Conservation (phyloP, 306 rosid species). For the Trichosanthes truncata region DNA sequence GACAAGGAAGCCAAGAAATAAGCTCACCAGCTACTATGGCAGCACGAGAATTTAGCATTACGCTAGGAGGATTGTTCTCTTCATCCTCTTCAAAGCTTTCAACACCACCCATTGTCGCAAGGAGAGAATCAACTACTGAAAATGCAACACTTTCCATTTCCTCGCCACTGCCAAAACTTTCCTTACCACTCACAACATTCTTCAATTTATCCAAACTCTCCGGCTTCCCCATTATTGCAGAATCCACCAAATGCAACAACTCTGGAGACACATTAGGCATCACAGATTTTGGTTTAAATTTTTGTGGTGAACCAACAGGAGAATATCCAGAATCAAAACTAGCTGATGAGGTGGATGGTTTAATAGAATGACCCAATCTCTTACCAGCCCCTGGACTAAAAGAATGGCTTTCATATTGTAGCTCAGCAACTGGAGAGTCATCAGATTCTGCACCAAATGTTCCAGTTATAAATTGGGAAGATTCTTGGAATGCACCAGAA, state of each 20-base stretch:
- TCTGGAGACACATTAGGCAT: conserved; percentile 75
- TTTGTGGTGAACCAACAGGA: conserved; percentile 49
- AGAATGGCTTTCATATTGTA: conserved; percentile 31
- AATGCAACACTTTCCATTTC: conserved; percentile 59
- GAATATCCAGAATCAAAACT: conserved; percentile 57
- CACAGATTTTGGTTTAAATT: conserved; percentile 44
- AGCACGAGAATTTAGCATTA: conserved; percentile 95
- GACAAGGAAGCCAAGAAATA: conserved; percentile 92
- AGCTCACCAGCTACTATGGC: conserved; percentile 89
- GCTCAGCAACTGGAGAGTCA: conserved; percentile 35
- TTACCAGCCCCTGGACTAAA: conserved; percentile 36
- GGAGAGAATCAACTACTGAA: conserved; percentile 86
- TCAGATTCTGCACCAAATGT: conserved; percentile 24
- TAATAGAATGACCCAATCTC: conserved; percentile 26
- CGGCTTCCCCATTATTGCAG: conserved; percentile 98
- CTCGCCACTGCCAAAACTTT: conserved; percentile 59
- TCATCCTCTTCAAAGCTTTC: conserved; percentile 94
- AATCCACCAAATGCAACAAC: conserved; percentile 86
- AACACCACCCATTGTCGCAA: conserved; percentile 99
- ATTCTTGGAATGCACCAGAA: conserved; percentile 35
- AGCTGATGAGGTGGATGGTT: conserved; percentile 35
- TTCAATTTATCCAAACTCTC: conserved; percentile 81
- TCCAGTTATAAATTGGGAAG: conserved; percentile 30
- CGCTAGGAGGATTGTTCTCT: conserved; percentile 91
- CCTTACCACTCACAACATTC: conserved; percentile 76